Percentiles rank a stretch among this genome's conserved stretches.
phyloP scores from a whole-genome alignment of 306 rosid species.

The Prosopis cineraria region DNA sequence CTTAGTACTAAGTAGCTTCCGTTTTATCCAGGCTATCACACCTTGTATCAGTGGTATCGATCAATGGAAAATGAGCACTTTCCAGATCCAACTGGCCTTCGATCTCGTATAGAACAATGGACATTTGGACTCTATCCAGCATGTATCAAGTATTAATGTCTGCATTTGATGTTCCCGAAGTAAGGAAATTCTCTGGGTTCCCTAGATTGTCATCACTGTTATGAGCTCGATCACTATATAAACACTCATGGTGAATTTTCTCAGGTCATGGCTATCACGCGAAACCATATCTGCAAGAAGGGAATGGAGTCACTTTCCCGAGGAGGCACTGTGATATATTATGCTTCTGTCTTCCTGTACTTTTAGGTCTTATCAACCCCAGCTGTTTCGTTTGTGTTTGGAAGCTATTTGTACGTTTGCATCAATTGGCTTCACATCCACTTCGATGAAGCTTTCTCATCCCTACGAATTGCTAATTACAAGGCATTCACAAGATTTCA shows the following conservation, averaged over 20 bases:
- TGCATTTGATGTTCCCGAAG: constrained; percentile 99
- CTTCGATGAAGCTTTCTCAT: constrained; percentile 98
- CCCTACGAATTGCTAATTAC: constrained; percentile 92
- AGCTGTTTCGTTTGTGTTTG: constrained; percentile 87
- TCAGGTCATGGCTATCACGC: constrained; percentile 97
- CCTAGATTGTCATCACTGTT: constrained; percentile 12
- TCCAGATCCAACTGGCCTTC: constrained; percentile 97
- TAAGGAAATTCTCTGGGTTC: constrained; percentile 37
- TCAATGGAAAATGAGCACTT: constrained; percentile 90
- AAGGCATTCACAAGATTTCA: constrained; percentile 91
- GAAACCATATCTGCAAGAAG: constrained; percentile 83
- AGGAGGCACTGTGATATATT: constrained; percentile 74
- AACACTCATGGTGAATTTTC: constrained; percentile 11
- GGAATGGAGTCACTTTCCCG: constrained; percentile 82
- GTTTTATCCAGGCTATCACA: constrained; percentile 77
- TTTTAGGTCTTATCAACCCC: constrained; percentile 98
- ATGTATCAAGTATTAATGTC: constrained; percentile 94
- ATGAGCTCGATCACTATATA: not conserved
- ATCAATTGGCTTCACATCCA: constrained; percentile 95
- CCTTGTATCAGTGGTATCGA: constrained; percentile 88
- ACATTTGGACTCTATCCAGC: constrained; percentile 97
- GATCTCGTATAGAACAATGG: constrained; percentile 96
- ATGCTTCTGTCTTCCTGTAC: constrained; percentile 88
- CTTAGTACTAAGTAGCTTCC: not conserved
- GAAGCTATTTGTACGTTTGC: constrained; percentile 90